These are phyloP conservation scores for Nematocida sp. DNA, from an alignment of 371 early-diverging fungal genomes.

Conservation along the genomic window DNA sequence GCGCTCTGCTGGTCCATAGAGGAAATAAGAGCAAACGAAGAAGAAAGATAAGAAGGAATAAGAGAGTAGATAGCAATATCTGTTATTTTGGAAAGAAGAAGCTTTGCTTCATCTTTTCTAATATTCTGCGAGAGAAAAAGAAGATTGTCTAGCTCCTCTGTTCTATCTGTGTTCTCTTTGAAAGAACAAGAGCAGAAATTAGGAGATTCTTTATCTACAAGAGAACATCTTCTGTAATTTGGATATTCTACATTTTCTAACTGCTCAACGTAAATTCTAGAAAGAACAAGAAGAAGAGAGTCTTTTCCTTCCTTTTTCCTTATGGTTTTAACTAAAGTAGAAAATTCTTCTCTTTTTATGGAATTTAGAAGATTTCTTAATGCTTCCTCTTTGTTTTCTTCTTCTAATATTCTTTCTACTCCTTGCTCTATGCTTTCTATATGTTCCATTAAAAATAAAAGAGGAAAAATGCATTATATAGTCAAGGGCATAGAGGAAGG, in stretches of 20 bases:
- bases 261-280: not conserved
- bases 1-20: not conserved
- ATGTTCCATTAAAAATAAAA: slow-evolving; percentile 24
- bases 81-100: not conserved
- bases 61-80: not conserved
- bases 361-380: not conserved
- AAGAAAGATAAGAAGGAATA: not conserved
- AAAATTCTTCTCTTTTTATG: not conserved
- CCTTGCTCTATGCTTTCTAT: not conserved
- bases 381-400: not conserved
- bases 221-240: slow-evolving; percentile 8
- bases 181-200: slow-evolving; percentile 7
- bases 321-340: not conserved
- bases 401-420: not conserved
- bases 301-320: slow-evolving; percentile 10
- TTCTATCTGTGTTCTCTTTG: too few species aligned
- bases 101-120: slow-evolving; percentile 7
- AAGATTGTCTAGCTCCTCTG: slow-evolving; percentile 1
- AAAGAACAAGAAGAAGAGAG: not conserved
- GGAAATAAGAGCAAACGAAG: not conserved
- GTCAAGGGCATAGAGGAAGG: slow-evolving; percentile 45
- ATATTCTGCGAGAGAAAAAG: not conserved
- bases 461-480: slow-evolving; percentile 22
- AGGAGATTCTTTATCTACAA: not conserved
- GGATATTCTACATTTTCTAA: not conserved